Conservation (phyloP, 2,329 filamentous ascomycete genomes). For the Leptographium flavum region DNA sequence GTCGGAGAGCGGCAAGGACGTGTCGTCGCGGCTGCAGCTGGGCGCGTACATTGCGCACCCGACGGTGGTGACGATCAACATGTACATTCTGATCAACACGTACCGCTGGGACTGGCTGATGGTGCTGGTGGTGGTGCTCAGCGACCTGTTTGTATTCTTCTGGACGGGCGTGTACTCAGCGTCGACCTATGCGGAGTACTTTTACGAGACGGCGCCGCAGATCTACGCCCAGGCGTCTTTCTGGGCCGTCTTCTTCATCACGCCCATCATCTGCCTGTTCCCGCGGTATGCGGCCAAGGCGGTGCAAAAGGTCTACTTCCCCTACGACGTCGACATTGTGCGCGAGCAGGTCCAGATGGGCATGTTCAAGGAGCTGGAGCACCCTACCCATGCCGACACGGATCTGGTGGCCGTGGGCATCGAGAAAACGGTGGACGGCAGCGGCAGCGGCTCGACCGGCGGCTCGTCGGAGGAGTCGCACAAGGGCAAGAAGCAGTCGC, state of each 20-base stretch:
- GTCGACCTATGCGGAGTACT: constrained; percentile 31
- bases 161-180: constrained; percentile 81
- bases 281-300: constrained; percentile 79
- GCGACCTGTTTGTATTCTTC: constrained; percentile 78
- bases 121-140: constrained; percentile 65
- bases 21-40: constrained; percentile 70
- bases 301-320: constrained; percentile 86
- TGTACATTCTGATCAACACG: constrained; percentile 89
- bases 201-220: constrained; percentile 67
- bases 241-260: constrained; percentile 73
- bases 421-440: constrained; percentile 29
- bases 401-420: constrained; percentile 19
- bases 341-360: constrained; percentile 80
- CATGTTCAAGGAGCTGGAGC: constrained; percentile 57
- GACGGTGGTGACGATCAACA: constrained; percentile 77
- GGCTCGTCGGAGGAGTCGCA: constrained; percentile 36
- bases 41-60: constrained; percentile 78
- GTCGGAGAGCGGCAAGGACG: constrained; percentile 55
- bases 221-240: constrained; percentile 72
- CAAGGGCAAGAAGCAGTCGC: constrained; percentile 34
- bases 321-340: constrained; percentile 87
- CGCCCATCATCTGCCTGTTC: constrained; percentile 67
- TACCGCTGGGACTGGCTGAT: constrained; percentile 99
- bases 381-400: constrained; percentile 16
- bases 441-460: constrained; percentile 16